Evolutionary conservation across 148 eudicot species (phyloP), one percentile per base, ranked within the genome.

Genomic region (Tetragonia tetragonoides): DNA sequence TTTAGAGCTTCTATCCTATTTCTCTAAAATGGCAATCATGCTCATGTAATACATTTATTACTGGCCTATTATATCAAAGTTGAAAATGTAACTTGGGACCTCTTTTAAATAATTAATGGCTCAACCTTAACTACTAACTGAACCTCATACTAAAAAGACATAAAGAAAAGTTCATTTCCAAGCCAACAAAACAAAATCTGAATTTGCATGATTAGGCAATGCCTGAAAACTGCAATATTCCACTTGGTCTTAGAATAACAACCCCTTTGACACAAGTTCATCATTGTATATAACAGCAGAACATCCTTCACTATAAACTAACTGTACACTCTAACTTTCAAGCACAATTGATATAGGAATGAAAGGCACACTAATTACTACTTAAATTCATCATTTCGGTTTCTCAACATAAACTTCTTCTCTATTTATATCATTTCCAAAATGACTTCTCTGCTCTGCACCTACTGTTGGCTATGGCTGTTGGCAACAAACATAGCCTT

Each of bases 191-290:
- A 72, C 57, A 51, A 63, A 79, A 73, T 66, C 37, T 60, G 39
- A 75, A 60, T 56, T 0, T 68, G 66, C 39, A 69, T 40, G 77
- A 66, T 78, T 82, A 78, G 81, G 85, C 78, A 75, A 59, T 78
- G 70, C 15, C 74, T 82, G 51, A 74, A 68, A 73, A 81, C 77
- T 74, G 61, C 79, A 78, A 78, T 75, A 69, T 74, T 82, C 60
- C 53, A 47, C 65, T 74, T 78, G 78, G 59, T 82, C 71, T 46
- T 51, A 66, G 51, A 67, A 60, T 24, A 67, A 51, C 41, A 74
- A 60, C 42, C 63, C 56, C 20, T 56, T 21, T 39, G 15, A 46
- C 24, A n/a, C 24, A 78, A 41, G 0, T 23, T 78, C 68, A 57
- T 68, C 75, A 77, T 64, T 40, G 72, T 78, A 66, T 75, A 77